These are phyloP conservation scores for Kodamaea neixiangensis DNA, from an alignment of 805 yeast species.

Conservation along the genomic window DNA sequence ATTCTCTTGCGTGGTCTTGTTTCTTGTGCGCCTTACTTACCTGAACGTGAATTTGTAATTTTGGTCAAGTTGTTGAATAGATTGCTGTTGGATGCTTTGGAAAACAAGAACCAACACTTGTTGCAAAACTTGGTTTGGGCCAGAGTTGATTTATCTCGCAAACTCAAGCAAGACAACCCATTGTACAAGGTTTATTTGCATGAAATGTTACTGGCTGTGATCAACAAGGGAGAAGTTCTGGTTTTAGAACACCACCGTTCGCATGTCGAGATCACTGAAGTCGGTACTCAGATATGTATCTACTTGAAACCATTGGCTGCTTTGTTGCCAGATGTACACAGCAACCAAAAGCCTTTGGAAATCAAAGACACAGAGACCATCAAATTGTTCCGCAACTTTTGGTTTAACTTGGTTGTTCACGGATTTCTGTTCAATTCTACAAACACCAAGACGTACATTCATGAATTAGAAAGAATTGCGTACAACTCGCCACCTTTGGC, in stretches of 20 bases:
- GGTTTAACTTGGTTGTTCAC: conserved; percentile 93
- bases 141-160: conserved; percentile 46
- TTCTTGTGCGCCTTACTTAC: conserved; percentile 58
- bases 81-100: conserved; percentile 46
- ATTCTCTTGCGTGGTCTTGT: conserved; percentile 63
- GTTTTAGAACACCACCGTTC: conserved; percentile 77
- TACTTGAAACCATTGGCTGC: conserved; percentile 74
- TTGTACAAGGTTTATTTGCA: conserved; percentile 54
- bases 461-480: conserved; percentile 69
- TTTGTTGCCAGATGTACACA: conserved; percentile 59
- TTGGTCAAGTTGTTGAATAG: conserved; percentile 59
- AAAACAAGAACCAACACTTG: conserved; percentile 38
- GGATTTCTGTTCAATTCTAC: conserved; percentile 72
- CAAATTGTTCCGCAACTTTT: conserved; percentile 75
- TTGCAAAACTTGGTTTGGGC: conserved; percentile 50
- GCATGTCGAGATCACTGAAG: conserved; percentile 66
- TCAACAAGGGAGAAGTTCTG: conserved; percentile 78
- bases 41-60: conserved; percentile 67
- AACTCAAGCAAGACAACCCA: conserved; percentile 45
- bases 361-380: conserved; percentile 51
- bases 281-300: conserved; percentile 66
- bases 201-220: conserved; percentile 66
- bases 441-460: conserved; percentile 48
- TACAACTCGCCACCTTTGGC: conserved; percentile 55
- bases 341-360: conserved; percentile 42